Conservation (phyloP, 1,284 basidiomycete genomes). For the Schizophyllum amplum region DNA sequence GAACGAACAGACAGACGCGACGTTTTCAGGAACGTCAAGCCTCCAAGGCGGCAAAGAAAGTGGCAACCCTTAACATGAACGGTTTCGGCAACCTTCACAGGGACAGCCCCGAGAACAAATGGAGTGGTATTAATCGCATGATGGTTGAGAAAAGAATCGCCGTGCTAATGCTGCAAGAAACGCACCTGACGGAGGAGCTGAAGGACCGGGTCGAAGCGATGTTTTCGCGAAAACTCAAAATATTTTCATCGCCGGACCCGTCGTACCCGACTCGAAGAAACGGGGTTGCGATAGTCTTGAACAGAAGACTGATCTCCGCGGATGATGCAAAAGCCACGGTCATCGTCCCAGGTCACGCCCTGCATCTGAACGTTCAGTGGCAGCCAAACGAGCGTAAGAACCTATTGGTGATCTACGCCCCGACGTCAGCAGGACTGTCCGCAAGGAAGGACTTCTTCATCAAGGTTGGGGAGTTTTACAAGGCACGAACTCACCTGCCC, state of each 20-base stretch:
- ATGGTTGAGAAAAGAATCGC: not conserved
- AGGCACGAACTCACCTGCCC: not conserved
- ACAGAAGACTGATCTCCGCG: not conserved
- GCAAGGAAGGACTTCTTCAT: not conserved
- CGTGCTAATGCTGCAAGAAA: not conserved
- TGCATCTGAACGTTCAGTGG: constrained; percentile 1
- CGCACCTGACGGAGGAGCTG: not conserved
- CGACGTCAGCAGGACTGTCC: not conserved
- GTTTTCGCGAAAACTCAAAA: not conserved
- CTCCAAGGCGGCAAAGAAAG: not conserved
- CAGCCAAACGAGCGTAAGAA: not conserved
- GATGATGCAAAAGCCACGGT: not conserved
- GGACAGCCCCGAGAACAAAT: not conserved
- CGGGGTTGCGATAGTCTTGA: constrained; percentile 10
- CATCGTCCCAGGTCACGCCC: constrained; percentile 1
- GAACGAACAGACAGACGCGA: not conserved
- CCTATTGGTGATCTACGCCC: not conserved
- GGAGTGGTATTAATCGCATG: not conserved
- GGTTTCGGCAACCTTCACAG: not conserved
- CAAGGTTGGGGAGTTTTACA: not conserved
- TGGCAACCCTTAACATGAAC: not conserved
- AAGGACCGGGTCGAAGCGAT: not conserved
- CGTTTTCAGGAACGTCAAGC: not conserved
- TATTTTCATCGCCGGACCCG: not conserved
- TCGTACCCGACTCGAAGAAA: not conserved